phyloP scores from a whole-genome alignment of 176 grass and related monocot species.

The Oryza coarctata region DNA sequence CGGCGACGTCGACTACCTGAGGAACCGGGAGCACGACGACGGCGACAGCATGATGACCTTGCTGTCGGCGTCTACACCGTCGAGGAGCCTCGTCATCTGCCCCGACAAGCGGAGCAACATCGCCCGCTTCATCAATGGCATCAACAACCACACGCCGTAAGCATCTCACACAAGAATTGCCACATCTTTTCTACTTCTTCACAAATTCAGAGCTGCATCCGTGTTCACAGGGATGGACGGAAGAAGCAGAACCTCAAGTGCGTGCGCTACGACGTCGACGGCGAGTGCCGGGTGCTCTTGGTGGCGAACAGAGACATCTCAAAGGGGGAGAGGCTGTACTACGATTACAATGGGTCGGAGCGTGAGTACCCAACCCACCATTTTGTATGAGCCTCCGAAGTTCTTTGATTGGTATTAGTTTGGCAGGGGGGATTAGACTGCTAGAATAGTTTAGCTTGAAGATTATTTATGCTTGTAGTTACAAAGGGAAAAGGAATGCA shows the following conservation, averaged over 20 bases:
- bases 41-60: slow-evolving; percentile 99
- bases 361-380: slow-evolving; percentile 97
- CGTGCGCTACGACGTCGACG: slow-evolving; percentile 60
- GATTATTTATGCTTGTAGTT: background rate
- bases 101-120: slow-evolving; percentile 87
- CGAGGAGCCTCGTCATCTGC: slow-evolving; percentile 86
- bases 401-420: background rate
- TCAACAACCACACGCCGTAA: slow-evolving; percentile 85
- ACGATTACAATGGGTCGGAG: slow-evolving; percentile 87
- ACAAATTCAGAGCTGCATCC: too few relatives aligned
- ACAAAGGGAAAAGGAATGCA: background rate
- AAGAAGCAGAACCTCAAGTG: slow-evolving; percentile 99
- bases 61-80: slow-evolving; percentile 48
- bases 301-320: slow-evolving; percentile 81
- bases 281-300: slow-evolving; percentile 76
- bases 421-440: background rate
- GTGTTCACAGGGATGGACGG: slow-evolving; percentile 63
- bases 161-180: background rate
- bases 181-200: background rate
- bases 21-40: slow-evolving; percentile 69
- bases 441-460: background rate
- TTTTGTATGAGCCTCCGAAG: slow-evolving; percentile 63
- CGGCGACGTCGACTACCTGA: slow-evolving; percentile 79
- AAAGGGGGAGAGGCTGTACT: slow-evolving; percentile 91
- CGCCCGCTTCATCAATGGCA: slow-evolving; percentile 93